Conservation (phyloP, 495 filamentous ascomycete genomes). For the Neurospora sp. region DNA sequence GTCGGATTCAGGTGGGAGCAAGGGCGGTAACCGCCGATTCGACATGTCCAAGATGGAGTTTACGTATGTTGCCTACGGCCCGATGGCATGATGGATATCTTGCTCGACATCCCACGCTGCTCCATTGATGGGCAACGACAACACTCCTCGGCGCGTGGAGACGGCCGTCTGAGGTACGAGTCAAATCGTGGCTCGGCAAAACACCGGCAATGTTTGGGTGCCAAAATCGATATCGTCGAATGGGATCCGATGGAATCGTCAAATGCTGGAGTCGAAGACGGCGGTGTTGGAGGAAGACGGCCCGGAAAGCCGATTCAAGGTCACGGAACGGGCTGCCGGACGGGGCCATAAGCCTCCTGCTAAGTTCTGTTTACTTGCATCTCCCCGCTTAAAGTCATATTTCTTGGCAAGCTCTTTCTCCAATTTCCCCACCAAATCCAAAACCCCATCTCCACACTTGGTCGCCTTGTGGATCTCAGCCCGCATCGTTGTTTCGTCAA, state of each 20-base stretch:
- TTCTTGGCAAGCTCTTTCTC: background rate
- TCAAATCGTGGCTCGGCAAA: background rate
- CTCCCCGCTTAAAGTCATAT: background rate
- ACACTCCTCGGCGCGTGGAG: background rate
- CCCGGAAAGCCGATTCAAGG: background rate
- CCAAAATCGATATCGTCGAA: background rate
- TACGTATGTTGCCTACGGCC: background rate
- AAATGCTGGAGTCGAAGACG: background rate
- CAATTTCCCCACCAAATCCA: background rate
- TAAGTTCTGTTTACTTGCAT: background rate
- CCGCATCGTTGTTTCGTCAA: too few relatives aligned
- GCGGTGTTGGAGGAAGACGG: background rate
- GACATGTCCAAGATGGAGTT: background rate
- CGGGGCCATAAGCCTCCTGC: background rate
- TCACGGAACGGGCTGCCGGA: background rate
- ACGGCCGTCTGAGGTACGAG: background rate
- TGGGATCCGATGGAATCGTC: background rate
- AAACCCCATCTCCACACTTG: background rate
- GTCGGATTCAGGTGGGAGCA: background rate
- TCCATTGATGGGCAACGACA: background rate
- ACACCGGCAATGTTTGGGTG: background rate
- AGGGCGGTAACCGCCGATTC: too few relatives aligned
- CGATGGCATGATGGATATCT: background rate
- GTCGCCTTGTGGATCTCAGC: background rate
- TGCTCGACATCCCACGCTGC: background rate